Evolutionary conservation across 2,329 filamentous ascomycete species (phyloP).

Genomic region (Daldinia eschscholtzii): DNA sequence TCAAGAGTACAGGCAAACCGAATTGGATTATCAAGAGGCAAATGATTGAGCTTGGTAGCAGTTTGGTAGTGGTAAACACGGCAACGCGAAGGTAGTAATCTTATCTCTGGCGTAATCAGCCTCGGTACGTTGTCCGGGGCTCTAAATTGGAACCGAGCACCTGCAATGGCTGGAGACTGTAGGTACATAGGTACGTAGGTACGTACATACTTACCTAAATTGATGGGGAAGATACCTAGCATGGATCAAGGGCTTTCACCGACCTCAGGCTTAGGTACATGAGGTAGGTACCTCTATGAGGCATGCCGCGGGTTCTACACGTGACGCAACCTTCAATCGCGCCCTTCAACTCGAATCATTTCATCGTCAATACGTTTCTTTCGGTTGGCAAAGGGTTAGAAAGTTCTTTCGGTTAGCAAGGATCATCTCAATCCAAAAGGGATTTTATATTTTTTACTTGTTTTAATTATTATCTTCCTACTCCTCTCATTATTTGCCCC

Average conservation of each 20-base stretch:
- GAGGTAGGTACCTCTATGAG: background rate
- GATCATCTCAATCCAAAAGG: conserved; percentile 17
- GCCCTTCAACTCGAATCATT: conserved; percentile 29
- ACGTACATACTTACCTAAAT: background rate
- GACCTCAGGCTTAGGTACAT: conserved; percentile 9
- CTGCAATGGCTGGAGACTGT: too few relatives aligned
- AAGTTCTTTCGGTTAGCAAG: conserved; percentile 6
- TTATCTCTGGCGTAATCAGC: conserved; percentile 26
- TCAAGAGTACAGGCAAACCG: background rate
- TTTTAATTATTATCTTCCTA: background rate
- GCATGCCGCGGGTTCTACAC: conserved; percentile 20
- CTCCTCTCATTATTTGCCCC: conserved; percentile 16
- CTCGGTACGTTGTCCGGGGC: conserved; percentile 28
- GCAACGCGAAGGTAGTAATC: conserved; percentile 28
- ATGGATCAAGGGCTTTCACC: conserved; percentile 14
- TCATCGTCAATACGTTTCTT: conserved; percentile 29
- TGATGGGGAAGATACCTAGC: conserved; percentile 16
- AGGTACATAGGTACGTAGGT: background rate
- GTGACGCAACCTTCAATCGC: conserved; percentile 38
- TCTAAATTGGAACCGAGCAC: conserved; percentile 10
- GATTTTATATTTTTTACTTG: conserved; percentile 1
- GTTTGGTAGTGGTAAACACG: conserved; percentile 10
- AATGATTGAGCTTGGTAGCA: background rate
- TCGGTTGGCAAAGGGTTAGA: conserved; percentile 13
- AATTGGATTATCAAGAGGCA: background rate